These are phyloP conservation scores for Escovopsis weberi DNA, from an alignment of 2,329 filamentous ascomycete genomes.

Conservation along the genomic window DNA sequence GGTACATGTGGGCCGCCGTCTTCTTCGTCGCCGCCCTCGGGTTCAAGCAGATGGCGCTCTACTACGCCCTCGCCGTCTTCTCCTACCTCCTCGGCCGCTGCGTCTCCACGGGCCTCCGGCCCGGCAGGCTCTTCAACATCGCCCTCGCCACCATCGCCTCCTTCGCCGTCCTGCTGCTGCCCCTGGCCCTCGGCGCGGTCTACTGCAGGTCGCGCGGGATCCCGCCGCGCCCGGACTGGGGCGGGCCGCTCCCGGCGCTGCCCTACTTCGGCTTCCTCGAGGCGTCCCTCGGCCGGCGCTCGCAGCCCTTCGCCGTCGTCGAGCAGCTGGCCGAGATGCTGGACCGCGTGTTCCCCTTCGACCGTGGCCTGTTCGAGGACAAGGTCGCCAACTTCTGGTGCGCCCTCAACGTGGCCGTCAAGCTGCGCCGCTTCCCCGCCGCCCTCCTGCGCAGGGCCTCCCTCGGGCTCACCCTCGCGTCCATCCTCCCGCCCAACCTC, in stretches of 20 bases:
- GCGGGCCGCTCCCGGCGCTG: conserved; percentile 45
- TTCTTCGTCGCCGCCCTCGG: conserved; percentile 91
- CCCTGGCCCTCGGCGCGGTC: conserved; percentile 57
- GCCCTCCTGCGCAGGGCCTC: conserved; percentile 62
- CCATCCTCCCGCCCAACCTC: conserved; percentile 66
- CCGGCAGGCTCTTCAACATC: conserved; percentile 58
- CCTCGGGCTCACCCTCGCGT: conserved; percentile 55
- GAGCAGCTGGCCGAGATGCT: conserved; percentile 73
- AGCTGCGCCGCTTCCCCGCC: conserved; percentile 61
- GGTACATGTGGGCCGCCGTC: conserved; percentile 75
- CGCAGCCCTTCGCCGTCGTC: conserved; percentile 58
- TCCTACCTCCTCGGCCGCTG: conserved; percentile 81
- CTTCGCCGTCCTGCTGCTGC: conserved; percentile 62
- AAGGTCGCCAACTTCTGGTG: conserved; percentile 99
- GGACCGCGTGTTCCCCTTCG: conserved; percentile 90
- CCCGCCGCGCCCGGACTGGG: conserved; percentile 38
- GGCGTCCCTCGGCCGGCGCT: conserved; percentile 44
- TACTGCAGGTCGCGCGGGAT: conserved; percentile 55
- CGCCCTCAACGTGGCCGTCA: conserved; percentile 75
- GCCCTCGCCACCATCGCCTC: conserved; percentile 56
- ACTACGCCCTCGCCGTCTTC: conserved; percentile 89
- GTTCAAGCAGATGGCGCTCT: conserved; percentile 98
- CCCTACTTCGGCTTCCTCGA: conserved; percentile 46
- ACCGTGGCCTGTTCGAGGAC: conserved; percentile 92
- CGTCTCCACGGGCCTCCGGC: conserved; percentile 56